Percentiles rank a stretch among this genome's conserved stretches.
These are phyloP conservation scores for Mangifera indica DNA, from an alignment of 345 rosid species.

Conservation along the genomic window DNA sequence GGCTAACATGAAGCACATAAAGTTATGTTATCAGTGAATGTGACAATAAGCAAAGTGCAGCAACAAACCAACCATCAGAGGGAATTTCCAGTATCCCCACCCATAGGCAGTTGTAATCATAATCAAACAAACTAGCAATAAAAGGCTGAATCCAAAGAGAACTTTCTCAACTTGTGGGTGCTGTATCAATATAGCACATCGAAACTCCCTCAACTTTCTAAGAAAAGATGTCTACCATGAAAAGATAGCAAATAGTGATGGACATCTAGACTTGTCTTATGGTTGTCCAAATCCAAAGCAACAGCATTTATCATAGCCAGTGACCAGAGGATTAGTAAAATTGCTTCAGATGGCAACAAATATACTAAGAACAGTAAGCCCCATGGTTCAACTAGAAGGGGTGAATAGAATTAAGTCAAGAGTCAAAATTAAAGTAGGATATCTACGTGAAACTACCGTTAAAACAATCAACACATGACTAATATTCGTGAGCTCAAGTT, in stretches of 20 bases:
- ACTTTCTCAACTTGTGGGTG: background rate
- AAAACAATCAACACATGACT: background rate
- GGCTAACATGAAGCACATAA: constrained; percentile 1
- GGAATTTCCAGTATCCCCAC: background rate
- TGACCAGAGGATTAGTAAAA: background rate
- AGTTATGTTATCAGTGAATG: background rate
- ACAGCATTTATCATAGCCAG: background rate
- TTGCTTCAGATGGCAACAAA: background rate
- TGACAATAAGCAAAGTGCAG: background rate
- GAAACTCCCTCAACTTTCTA: background rate
- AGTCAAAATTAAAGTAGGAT: background rate
- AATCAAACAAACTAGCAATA: background rate
- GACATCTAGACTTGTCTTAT: background rate
- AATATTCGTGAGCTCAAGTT: background rate
- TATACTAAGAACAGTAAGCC: background rate
- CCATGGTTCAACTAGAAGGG: background rate
- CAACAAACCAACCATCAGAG: constrained; percentile 1
- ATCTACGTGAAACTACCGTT: no score
- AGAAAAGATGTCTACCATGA: background rate
- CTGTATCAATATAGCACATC: background rate
- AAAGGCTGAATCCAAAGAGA: background rate
- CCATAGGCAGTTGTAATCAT: background rate
- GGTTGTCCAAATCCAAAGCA: background rate
- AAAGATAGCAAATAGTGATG: background rate
- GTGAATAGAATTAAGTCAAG: background rate